These are phyloP conservation scores for Boletus mariae DNA, from an alignment of 1,284 basidiomycete genomes.

Conservation along the genomic window DNA sequence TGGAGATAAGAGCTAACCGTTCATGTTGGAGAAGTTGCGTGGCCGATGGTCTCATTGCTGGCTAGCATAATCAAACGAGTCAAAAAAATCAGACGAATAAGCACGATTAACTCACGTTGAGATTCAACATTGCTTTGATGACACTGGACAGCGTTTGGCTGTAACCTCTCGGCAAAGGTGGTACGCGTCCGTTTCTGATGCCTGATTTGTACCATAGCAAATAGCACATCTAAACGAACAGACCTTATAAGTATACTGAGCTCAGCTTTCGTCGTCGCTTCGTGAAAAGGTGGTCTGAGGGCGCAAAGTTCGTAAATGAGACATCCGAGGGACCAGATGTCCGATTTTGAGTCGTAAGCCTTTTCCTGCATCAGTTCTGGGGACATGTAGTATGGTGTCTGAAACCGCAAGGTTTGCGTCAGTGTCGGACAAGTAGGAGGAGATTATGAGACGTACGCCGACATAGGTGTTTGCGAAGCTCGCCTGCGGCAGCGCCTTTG, in stretches of 20 bases:
- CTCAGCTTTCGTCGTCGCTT: conserved; percentile 85
- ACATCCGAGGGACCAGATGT: conserved; percentile 98
- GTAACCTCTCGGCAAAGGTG: conserved; percentile 80
- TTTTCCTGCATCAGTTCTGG: conserved; percentile 96
- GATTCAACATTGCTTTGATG: conserved; percentile 83
- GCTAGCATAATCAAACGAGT: conserved; percentile 41
- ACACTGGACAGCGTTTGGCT: conserved; percentile 67
- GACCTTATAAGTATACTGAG: conserved; percentile 78
- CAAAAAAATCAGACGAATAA: not conserved
- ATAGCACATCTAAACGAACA: conserved; percentile 11
- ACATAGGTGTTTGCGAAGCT: conserved; percentile 96
- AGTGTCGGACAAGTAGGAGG: not conserved
- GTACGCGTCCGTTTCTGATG: conserved; percentile 76
- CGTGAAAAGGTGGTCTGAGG: conserved; percentile 85
- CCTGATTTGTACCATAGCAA: conserved; percentile 2
- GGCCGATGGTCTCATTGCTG: conserved; percentile 80
- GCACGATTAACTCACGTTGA: conserved; percentile 57
- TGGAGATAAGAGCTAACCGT: conserved; percentile 67
- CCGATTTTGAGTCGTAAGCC: conserved; percentile 94
- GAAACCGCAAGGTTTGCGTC: not conserved
- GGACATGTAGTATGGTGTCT: conserved; percentile 99
- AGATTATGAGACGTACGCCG: conserved; percentile 57
- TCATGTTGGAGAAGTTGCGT: conserved; percentile 76
- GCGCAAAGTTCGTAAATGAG: conserved; percentile 95
- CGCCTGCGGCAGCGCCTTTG: conserved; percentile 84